Evolutionary conservation across 2,329 filamentous ascomycete genomes (phyloP).

Genomic region (Trichoderma harzianum): DNA sequence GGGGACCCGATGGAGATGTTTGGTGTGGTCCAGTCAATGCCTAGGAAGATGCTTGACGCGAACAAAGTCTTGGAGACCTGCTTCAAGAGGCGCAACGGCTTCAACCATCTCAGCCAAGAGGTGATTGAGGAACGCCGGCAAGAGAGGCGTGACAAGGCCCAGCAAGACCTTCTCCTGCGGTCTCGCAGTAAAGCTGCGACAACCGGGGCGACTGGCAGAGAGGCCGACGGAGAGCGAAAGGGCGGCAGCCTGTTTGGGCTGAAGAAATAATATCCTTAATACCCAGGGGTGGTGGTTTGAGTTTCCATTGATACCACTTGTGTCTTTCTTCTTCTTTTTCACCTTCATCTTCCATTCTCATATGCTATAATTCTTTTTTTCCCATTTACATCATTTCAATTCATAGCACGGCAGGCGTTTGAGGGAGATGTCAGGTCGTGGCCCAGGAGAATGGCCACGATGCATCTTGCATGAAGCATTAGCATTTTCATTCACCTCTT

Average conservation of each 20-base stretch:
- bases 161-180: slow-evolving; percentile 37
- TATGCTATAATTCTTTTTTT: neutral
- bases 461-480: slow-evolving; percentile 16
- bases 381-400: neutral
- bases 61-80: slow-evolving; percentile 80
- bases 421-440: slow-evolving; percentile 8
- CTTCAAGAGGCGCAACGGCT: slow-evolving; percentile 75
- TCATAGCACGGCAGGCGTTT: slow-evolving; percentile 18
- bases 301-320: slow-evolving; percentile 16
- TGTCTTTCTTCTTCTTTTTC: slow-evolving; percentile 11
- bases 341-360: neutral
- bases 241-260: slow-evolving; percentile 44
- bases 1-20: slow-evolving; percentile 93
- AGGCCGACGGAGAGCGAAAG: slow-evolving; percentile 30
- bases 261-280: slow-evolving; percentile 26
- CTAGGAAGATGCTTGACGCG: slow-evolving; percentile 75
- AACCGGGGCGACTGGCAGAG: slow-evolving; percentile 8
- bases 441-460: slow-evolving; percentile 5
- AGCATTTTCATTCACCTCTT: slow-evolving; percentile 10
- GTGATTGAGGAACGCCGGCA: slow-evolving; percentile 73
- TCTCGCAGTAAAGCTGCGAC: slow-evolving; percentile 27
- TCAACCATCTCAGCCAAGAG: slow-evolving; percentile 77
- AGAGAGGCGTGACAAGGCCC: slow-evolving; percentile 59
- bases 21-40: slow-evolving; percentile 85
- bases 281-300: neutral